A percentile compares a stretch with the other conserved stretches of the same genome.
phyloP scores from a whole-genome alignment of 768 basidiomycete genomes.

The Amanita muscaria region DNA sequence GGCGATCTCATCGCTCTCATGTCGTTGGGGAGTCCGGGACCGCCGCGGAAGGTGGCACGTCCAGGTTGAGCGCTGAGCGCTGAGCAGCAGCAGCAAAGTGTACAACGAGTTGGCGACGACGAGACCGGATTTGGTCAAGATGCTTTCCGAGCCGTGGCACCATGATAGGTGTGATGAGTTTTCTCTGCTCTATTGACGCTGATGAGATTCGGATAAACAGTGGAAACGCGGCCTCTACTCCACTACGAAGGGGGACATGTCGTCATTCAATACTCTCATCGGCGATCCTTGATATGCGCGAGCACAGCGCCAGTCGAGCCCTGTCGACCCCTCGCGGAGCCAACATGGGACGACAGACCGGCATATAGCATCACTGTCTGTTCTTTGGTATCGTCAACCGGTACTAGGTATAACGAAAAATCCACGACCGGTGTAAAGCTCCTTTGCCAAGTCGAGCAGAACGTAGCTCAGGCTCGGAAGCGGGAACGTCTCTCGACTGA shows the following conservation, averaged over 20 bases:
- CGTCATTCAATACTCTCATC: constrained; percentile 38
- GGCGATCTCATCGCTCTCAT: constrained; percentile 38
- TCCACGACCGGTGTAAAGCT: constrained; percentile 36
- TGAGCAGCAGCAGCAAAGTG: constrained; percentile 32
- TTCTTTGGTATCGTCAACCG: constrained; percentile 28
- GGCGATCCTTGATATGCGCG: constrained; percentile 40
- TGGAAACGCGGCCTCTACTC: constrained; percentile 29
- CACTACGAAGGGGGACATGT: constrained; percentile 30
- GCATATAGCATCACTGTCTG: constrained; percentile 36
- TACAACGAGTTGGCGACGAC: constrained; percentile 40
- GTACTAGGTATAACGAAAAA: constrained; percentile 41
- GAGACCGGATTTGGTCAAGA: constrained; percentile 34
- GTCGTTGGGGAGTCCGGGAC: constrained; percentile 31
- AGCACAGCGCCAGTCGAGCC: constrained; percentile 32
- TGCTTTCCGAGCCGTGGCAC: constrained; percentile 33
- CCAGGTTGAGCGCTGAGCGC: too few species aligned
- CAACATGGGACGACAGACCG: constrained; percentile 38
- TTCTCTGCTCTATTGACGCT: not conserved
- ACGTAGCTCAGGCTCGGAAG: constrained; percentile 30
- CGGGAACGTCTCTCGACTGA: constrained; percentile 30
- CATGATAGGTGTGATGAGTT: constrained; percentile 26
- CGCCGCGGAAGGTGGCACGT: constrained; percentile 36
- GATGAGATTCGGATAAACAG: constrained; percentile 12
- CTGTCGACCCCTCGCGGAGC: constrained; percentile 34
- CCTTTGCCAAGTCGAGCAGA: constrained; percentile 27